Base-by-base conservation (phyloP, 2,329 filamentous ascomycete genomes). In the Dactylellina cionopaga region DNA sequence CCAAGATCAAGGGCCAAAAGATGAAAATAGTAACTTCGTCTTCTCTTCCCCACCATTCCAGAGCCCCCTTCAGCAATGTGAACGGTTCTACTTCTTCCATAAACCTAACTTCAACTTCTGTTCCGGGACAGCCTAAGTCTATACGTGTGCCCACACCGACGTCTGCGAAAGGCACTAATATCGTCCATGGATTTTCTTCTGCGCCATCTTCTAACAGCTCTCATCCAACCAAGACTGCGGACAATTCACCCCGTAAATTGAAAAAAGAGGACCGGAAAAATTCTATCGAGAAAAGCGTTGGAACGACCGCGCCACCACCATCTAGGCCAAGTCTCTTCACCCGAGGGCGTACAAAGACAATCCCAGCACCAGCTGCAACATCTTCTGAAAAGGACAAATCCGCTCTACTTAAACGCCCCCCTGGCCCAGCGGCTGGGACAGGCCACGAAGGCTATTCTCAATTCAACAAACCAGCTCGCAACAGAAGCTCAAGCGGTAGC, bases 391-490 rank as follows among this genome's bases (percentile, higher is more conserved):
- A 71, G n/a, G 66, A 71, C 22, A 71, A 64, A 13, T 33, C 58
- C 15, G 11, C 24, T 4, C 11, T 24, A 2, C 52, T 31, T 22
- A 59, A 58, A 19, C 58, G 58, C 5, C 17, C 24, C 15, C 65
- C 58, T n/a, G 93, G 94, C 0, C 94, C 94, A 19, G 87, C 86
- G 13, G 94, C 94, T 39, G 94, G 94, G n/a, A 98, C 94, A 35
- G 94, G 94, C 0, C 92, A 98, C 77, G 94, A 98, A 81, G 90
- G 90, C 0, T 93, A 94, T 13, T 39, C 56, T 22, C 65, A 71
- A 35, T 71, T 71, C 31, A 54, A 22, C 3, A 71, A 64, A 29
- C 15, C 66, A 25, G 25, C 39, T 27, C 66, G 66, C 17, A 71
- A 49, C 10, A 47, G 66, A 31, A 71, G 66, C 35, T 71, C 66